These are phyloP conservation scores for Colletotrichum paranaense DNA, from an alignment of 2,329 filamentous ascomycete genomes.

Conservation along the genomic window DNA sequence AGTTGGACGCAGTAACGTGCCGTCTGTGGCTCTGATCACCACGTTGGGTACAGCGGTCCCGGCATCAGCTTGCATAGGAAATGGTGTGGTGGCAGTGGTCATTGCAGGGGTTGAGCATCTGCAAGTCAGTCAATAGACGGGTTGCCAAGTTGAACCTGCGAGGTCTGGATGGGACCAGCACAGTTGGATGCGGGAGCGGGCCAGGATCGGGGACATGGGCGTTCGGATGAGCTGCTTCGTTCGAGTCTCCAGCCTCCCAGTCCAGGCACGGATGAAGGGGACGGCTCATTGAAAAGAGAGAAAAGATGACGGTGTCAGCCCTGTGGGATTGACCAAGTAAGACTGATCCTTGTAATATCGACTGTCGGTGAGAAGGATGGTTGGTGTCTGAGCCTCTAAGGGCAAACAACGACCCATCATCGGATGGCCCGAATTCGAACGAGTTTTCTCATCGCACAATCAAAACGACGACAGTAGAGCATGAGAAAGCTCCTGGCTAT, in stretches of 20 bases:
- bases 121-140: slow-evolving; percentile 34
- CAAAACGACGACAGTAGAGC: background rate
- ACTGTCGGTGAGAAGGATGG: background rate
- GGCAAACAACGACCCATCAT: background rate
- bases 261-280: slow-evolving; percentile 8
- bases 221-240: slow-evolving; percentile 9
- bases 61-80: slow-evolving; percentile 27
- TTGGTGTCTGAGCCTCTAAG: background rate
- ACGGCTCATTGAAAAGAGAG: slow-evolving; percentile 11
- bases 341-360: slow-evolving; percentile 16
- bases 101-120: slow-evolving; percentile 27
- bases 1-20: background rate
- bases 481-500: background rate
- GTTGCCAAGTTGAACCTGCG: slow-evolving; percentile 20
- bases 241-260: slow-evolving; percentile 1
- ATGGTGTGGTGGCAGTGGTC: slow-evolving; percentile 34
- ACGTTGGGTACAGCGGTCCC: background rate
- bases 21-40: slow-evolving; percentile 13
- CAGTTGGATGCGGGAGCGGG: slow-evolving; percentile 16
- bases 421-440: background rate
- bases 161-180: slow-evolving; percentile 31
- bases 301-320: slow-evolving; percentile 22
- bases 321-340: slow-evolving; percentile 19
- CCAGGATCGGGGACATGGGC: slow-evolving; percentile 8
- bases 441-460: background rate